Percentiles rank a stretch among this genome's conserved stretches.
These are phyloP conservation scores for Leccinum colubrinum DNA, from an alignment of 1,284 basidiomycete genomes.

Conservation along the genomic window DNA sequence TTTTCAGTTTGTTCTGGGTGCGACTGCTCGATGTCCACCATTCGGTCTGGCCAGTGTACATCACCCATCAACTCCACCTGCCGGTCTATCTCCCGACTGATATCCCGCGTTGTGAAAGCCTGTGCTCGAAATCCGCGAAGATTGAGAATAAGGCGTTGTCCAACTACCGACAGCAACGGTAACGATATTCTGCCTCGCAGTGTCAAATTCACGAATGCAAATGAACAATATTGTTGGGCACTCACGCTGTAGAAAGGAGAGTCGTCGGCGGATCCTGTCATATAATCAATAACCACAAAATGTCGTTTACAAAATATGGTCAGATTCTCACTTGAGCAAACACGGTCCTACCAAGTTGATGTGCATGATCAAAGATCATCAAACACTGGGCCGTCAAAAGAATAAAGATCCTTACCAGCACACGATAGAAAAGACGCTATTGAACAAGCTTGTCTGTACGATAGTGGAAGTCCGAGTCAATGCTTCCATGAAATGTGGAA, in stretches of 20 bases:
- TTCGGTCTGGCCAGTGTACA: background rate
- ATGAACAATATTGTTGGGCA: background rate
- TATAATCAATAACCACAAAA: background rate
- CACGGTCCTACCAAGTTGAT: slow-evolving; percentile 7
- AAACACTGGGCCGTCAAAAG: background rate
- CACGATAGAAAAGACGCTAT: slow-evolving; percentile 5
- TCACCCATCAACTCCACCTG: slow-evolving; percentile 11
- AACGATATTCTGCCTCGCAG: slow-evolving; percentile 5
- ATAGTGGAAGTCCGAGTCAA: background rate
- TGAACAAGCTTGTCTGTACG: slow-evolving; percentile 7
- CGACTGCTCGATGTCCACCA: background rate
- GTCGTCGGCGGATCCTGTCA: slow-evolving; percentile 9
- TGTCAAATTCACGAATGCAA: background rate
- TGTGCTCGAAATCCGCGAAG: slow-evolving; percentile 10
- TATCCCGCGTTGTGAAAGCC: background rate
- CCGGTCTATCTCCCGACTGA: slow-evolving; percentile 15
- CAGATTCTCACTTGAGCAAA: background rate
- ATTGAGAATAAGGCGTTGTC: slow-evolving; percentile 21
- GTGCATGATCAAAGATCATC: background rate
- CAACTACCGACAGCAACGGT: slow-evolving; percentile 6
- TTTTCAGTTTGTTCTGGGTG: background rate
- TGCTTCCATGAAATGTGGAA: background rate
- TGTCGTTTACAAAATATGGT: background rate
- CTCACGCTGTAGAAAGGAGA: slow-evolving; percentile 1
- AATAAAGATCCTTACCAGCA: slow-evolving; percentile 8